A percentile compares a stretch with the other conserved stretches of the same genome.
These are phyloP conservation scores for Fusarium sublunatum DNA, from an alignment of 2,329 filamentous ascomycete genomes.

Conservation along the genomic window DNA sequence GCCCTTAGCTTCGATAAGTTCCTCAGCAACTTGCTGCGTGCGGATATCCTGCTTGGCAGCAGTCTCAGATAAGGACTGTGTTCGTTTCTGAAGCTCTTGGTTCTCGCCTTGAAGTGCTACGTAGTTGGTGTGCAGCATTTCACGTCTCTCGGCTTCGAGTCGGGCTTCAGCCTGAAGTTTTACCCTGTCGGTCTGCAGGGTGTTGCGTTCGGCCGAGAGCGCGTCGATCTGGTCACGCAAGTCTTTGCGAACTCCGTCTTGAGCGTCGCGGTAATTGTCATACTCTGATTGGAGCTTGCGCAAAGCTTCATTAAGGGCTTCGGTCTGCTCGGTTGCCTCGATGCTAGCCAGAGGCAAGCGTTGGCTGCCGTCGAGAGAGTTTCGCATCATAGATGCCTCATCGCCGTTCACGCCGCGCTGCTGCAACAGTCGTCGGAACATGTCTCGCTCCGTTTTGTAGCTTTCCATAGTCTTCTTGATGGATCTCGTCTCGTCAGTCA, in stretches of 20 bases:
- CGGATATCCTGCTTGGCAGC: slow-evolving; percentile 90
- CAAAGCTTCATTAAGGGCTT: slow-evolving; percentile 77
- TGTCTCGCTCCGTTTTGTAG: slow-evolving; percentile 94
- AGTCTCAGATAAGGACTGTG: slow-evolving; percentile 79
- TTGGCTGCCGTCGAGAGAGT: slow-evolving; percentile 70
- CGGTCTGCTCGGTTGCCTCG: slow-evolving; percentile 66
- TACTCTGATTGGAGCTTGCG: slow-evolving; percentile 91
- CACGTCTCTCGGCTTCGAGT: slow-evolving; percentile 83
- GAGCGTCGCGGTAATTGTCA: slow-evolving; percentile 88
- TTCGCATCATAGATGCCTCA: slow-evolving; percentile 75
- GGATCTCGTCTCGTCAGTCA: slow-evolving; percentile 86
- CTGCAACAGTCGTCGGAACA: slow-evolving; percentile 94
- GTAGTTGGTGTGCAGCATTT: slow-evolving; percentile 91
- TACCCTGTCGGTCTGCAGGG: slow-evolving; percentile 84
- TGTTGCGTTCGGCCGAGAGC: slow-evolving; percentile 82
- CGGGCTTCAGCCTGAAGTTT: slow-evolving; percentile 83
- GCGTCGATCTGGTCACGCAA: slow-evolving; percentile 87
- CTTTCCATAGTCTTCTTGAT: slow-evolving; percentile 88
- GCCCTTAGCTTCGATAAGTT: slow-evolving; percentile 86
- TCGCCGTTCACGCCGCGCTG: slow-evolving; percentile 72
- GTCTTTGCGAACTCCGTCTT: slow-evolving; percentile 81
- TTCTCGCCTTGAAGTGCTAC: slow-evolving; percentile 87
- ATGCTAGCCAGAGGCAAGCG: slow-evolving; percentile 68
- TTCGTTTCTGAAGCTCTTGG: slow-evolving; percentile 84
- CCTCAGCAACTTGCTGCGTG: slow-evolving; percentile 91